A percentile compares a stretch with the other conserved stretches of the same genome.
phyloP scores from a whole-genome alignment of 139 green algal species.

The Tetraselmis chui region DNA sequence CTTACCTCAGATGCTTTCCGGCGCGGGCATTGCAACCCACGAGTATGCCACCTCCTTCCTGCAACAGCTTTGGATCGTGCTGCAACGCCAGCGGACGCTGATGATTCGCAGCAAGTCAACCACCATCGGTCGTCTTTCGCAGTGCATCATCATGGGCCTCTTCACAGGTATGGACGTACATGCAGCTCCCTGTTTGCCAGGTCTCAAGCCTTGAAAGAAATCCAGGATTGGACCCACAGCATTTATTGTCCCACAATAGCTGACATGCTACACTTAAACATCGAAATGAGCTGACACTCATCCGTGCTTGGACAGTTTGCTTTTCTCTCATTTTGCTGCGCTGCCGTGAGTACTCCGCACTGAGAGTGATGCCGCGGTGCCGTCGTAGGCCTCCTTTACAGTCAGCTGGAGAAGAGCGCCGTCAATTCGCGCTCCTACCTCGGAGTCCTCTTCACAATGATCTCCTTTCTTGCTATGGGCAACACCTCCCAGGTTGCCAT shows the following conservation, averaged over 20 bases:
- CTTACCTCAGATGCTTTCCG: too few relatives aligned
- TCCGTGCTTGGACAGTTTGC: too few relatives aligned
- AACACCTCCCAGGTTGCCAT: slow-evolving; percentile 1
- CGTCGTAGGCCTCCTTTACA: not conserved
- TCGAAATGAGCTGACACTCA: too few relatives aligned
- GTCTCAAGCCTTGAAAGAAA: too few relatives aligned
- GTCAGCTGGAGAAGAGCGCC: not conserved
- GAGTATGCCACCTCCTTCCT: not conserved
- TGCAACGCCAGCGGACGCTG: not conserved
- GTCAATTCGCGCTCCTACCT: not conserved
- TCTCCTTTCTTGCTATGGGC: not conserved
- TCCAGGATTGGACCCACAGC: too few relatives aligned
- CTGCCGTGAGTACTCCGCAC: too few relatives aligned
- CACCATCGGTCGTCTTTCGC: not conserved
- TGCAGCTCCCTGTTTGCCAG: too few relatives aligned
- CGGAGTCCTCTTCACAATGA: not conserved
- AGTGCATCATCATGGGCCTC: not conserved
- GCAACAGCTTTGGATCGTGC: not conserved
- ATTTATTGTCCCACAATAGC: too few relatives aligned
- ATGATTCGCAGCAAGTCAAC: not conserved
- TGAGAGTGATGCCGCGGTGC: too few relatives aligned
- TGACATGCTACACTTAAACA: too few relatives aligned
- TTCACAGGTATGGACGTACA: not conserved
- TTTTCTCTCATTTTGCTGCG: too few relatives aligned
- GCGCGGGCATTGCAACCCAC: too few relatives aligned